A percentile compares a stretch with the other conserved stretches of the same genome.
Conservation (phyloP, 140 eudicot species). For the Stevia rebaudiana region DNA sequence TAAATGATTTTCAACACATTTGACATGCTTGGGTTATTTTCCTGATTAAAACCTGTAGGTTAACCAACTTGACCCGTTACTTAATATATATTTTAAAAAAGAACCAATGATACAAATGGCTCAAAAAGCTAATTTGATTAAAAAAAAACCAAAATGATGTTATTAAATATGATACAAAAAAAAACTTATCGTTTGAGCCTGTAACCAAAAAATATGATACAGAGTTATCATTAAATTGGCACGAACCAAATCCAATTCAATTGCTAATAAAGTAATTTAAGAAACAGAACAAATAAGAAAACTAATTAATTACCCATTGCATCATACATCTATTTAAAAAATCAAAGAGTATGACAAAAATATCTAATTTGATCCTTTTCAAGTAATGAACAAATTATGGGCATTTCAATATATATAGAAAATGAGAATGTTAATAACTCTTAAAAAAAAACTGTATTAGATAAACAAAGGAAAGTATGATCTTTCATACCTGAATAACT, state of each 20-base stretch:
- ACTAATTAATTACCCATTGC: not conserved
- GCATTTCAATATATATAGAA: not conserved
- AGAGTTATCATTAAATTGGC: not conserved
- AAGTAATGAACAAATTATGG: not conserved
- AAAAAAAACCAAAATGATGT: not conserved
- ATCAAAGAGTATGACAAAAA: not conserved
- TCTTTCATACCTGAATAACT: constrained; percentile 61
- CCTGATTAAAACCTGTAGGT: not conserved
- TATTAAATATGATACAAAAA: not conserved
- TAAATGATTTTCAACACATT: not conserved
- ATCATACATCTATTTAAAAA: not conserved
- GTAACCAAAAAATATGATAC: not conserved
- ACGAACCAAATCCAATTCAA: not conserved
- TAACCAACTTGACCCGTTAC: not conserved
- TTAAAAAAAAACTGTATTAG: not conserved
- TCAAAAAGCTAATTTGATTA: not conserved
- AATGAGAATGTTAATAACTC: not conserved
- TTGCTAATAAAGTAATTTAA: not conserved
- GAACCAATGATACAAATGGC: not conserved
- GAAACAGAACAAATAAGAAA: not conserved
- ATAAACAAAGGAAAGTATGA: not conserved
- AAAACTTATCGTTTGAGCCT: not conserved
- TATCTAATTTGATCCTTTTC: not conserved
- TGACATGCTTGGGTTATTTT: not conserved
- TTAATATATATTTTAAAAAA: not conserved